phyloP scores from a whole-genome alignment of 2,329 filamentous ascomycete species.

The Fusarium sp. region DNA sequence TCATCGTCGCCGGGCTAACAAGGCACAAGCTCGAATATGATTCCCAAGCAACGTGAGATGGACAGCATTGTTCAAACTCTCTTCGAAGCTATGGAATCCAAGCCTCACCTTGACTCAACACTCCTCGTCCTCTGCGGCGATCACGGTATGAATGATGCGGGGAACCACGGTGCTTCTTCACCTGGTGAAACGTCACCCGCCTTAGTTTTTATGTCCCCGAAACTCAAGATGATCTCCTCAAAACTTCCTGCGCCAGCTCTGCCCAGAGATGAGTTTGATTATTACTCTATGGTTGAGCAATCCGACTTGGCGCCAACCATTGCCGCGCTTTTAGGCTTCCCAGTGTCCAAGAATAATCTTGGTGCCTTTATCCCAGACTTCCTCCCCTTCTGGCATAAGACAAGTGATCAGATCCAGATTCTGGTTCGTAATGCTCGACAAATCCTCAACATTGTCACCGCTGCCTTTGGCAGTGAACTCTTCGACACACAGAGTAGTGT shows the following conservation, averaged over 20 bases:
- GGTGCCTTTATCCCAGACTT: slow-evolving; percentile 88
- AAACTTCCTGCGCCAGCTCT: slow-evolving; percentile 65
- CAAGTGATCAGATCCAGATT: slow-evolving; percentile 72
- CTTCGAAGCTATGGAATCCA: slow-evolving; percentile 78
- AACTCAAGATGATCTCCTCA: slow-evolving; percentile 71
- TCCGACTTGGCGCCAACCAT: slow-evolving; percentile 94
- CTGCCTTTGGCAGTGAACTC: slow-evolving; percentile 72
- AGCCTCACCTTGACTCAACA: slow-evolving; percentile 80
- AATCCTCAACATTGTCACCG: slow-evolving; percentile 80
- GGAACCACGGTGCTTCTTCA: slow-evolving; percentile 95
- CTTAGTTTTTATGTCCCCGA: slow-evolving; percentile 90
- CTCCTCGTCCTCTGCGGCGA: slow-evolving; percentile 91
- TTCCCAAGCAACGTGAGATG: slow-evolving; percentile 95
- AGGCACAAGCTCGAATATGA: slow-evolving; percentile 80
- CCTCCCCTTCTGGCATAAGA: slow-evolving; percentile 76
- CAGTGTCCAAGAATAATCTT: slow-evolving; percentile 89
- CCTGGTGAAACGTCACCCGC: slow-evolving; percentile 95
- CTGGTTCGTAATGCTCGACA: slow-evolving; percentile 84
- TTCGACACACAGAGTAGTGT: slow-evolving; percentile 54
- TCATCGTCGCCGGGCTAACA: slow-evolving; percentile 6
- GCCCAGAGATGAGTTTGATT: slow-evolving; percentile 79
- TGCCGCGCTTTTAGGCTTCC: slow-evolving; percentile 87
- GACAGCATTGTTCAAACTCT: slow-evolving; percentile 83
- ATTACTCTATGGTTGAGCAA: slow-evolving; percentile 89
- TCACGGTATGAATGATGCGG: slow-evolving; percentile 99